These are phyloP conservation scores for Blastomyces silverae DNA, from an alignment of 2,329 filamentous ascomycete genomes.

Conservation along the genomic window DNA sequence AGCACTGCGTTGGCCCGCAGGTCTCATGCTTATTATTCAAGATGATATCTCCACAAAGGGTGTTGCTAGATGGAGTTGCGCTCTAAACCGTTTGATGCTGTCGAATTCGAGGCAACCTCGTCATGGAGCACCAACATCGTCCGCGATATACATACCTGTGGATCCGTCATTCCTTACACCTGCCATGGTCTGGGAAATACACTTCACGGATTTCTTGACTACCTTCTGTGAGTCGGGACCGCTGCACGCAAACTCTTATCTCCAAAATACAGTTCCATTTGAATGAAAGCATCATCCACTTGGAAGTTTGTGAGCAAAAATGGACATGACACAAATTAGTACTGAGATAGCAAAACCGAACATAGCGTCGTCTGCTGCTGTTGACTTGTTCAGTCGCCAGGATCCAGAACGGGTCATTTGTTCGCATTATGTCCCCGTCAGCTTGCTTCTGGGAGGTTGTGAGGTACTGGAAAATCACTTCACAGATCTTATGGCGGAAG, in stretches of 20 bases:
- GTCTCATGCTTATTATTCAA: neutral
- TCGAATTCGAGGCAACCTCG: neutral
- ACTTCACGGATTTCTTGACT: conserved; percentile 48
- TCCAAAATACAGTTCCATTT: neutral
- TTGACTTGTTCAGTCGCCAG: conserved; percentile 48
- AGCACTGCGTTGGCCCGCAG: neutral
- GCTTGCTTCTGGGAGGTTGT: conserved; percentile 27
- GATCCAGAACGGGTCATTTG: conserved; percentile 51
- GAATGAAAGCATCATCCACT: neutral
- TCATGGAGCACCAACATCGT: neutral
- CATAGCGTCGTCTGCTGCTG: conserved; percentile 52
- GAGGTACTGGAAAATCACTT: conserved; percentile 44
- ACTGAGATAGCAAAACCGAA: conserved; percentile 55
- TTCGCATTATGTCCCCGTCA: neutral
- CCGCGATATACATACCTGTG: too few relatives aligned
- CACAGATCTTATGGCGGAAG: conserved; percentile 50
- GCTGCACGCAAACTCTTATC: conserved; percentile 28
- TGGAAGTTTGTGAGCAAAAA: neutral
- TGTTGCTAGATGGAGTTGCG: neutral
- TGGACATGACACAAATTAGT: conserved; percentile 44
- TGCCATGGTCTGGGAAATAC: conserved; percentile 55
- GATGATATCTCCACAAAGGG: neutral
- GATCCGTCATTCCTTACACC: conserved; percentile 29
- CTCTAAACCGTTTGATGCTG: neutral
- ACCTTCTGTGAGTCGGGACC: conserved; percentile 44